Evolutionary conservation across 495 filamentous ascomycete species (phyloP), one percentile per base, ranked within the genome.

Genomic region (Lophiotrema nucula): DNA sequence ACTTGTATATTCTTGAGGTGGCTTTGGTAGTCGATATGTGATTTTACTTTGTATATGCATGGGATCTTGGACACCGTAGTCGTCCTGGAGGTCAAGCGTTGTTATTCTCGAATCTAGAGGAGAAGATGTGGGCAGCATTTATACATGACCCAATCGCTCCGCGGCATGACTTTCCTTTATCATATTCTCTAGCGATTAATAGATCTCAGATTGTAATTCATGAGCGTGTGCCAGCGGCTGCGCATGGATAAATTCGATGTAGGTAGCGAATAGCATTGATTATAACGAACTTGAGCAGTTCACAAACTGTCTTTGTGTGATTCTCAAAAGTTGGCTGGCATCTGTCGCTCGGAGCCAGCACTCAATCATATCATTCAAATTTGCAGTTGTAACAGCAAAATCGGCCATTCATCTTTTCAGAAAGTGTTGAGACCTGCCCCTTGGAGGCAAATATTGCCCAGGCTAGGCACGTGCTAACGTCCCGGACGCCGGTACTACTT

Each of bases 151-250:
- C n/a, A 33, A 18, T 37, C 22, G 22, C 12, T 37, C 51, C 28
- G 57, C 59, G 48, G 41, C 44, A 62, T 53, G 48, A 47, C 44
- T 57, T 62, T 57, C 46, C 46, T 51, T 60, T 53, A 35, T 13
- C 22, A 4, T 49, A 43, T 42, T 11, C 16, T 23, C 33, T 47
- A 18, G 21, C 18, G 28, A 18, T 19, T 62, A 47, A 52, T 62
- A 57, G 45, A 56, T 19, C 18, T 41, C 6, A 47, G 15, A 45
- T 53, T 60, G 57, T 60, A 60, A 60, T 60, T 54, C 24, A 54
- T 25, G 57, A 28, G 44, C 19, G 35, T 51, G 2, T 15, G 57
- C 57, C 57, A 53, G 57, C 22, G 56, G 57, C 57, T 10, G 22
- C 39, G 50, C 57, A 25, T 19, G 49, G 44, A 49, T 60, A 60